phyloP scores from a whole-genome alignment of 345 rosid species.

The Rhizophora apiculata region DNA sequence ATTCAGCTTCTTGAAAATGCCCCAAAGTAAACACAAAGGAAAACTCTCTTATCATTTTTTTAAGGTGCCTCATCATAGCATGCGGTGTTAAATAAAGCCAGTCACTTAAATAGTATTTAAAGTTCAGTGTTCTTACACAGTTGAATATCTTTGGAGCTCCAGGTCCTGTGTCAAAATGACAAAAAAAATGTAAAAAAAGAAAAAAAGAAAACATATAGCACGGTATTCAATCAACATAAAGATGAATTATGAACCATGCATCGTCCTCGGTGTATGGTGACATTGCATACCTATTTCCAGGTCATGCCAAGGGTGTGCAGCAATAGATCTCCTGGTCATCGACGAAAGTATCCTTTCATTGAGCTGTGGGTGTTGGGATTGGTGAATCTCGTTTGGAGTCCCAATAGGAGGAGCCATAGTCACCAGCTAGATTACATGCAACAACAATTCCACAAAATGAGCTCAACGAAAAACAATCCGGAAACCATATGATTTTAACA shows the following conservation, averaged over 20 bases:
- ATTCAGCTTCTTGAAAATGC: no score
- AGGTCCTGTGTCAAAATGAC: constrained; percentile 20
- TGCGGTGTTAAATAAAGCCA: neutral
- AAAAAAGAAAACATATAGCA: neutral
- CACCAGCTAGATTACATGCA: constrained; percentile 22
- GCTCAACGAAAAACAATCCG: no score
- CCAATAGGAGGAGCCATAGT: constrained; percentile 75
- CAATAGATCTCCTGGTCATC: constrained; percentile 80
- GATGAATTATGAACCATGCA: neutral
- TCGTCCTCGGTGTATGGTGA: neutral
- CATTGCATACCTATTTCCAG: constrained; percentile 74
- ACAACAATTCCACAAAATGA: neutral
- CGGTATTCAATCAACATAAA: neutral
- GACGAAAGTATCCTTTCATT: constrained; percentile 95
- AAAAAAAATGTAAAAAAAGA: no score
- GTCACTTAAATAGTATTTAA: neutral
- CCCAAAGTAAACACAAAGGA: neutral
- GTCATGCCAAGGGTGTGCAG: constrained; percentile 99
- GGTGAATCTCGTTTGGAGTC: constrained; percentile 38
- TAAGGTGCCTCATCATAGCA: neutral
- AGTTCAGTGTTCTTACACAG: constrained; percentile 22
- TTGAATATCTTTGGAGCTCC: constrained; percentile 36
- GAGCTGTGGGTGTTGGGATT: constrained; percentile 57
- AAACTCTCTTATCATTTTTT: neutral
- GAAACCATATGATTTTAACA: no score